Evolutionary conservation across 148 eudicot species (phyloP).

Genomic region (Tetragonia tetragonoides): DNA sequence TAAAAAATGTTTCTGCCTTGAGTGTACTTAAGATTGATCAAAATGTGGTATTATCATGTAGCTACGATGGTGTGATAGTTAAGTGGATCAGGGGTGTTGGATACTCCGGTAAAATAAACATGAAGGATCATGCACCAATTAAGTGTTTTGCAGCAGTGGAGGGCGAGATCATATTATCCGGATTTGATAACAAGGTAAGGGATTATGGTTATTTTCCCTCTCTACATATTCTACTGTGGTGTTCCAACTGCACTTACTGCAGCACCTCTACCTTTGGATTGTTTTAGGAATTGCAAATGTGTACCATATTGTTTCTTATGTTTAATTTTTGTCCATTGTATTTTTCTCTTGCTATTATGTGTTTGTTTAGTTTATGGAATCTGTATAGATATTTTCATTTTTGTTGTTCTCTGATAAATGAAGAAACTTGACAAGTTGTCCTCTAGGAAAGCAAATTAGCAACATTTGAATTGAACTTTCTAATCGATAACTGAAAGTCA

Average conservation of each 20-base stretch:
- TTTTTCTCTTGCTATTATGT: not conserved
- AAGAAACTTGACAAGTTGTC: no score
- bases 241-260: not conserved
- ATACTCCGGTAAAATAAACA: conserved; percentile 69
- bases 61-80: conserved; percentile 86
- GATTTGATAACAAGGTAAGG: conserved; percentile 82
- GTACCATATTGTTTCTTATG: not conserved
- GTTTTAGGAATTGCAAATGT: not conserved
- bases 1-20: conserved; percentile 81
- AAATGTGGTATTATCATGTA: conserved; percentile 62
- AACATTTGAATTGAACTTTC: no score
- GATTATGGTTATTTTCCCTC: not conserved
- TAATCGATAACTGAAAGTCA: no score
- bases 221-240: not conserved
- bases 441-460: no score
- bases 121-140: conserved; percentile 74
- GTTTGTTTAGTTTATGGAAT: not conserved
- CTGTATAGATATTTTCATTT: no score
- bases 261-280: not conserved
- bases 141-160: conserved; percentile 86
- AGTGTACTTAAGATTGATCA: conserved; percentile 54
- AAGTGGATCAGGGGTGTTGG: conserved; percentile 88
- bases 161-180: conserved; percentile 73
- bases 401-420: no score
- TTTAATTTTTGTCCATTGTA: not conserved